A percentile compares a stretch with the other conserved stretches of the same genome.
Evolutionary conservation across 169 alveolate species (phyloP).

Genomic region (Cryptosporidium parvum): DNA sequence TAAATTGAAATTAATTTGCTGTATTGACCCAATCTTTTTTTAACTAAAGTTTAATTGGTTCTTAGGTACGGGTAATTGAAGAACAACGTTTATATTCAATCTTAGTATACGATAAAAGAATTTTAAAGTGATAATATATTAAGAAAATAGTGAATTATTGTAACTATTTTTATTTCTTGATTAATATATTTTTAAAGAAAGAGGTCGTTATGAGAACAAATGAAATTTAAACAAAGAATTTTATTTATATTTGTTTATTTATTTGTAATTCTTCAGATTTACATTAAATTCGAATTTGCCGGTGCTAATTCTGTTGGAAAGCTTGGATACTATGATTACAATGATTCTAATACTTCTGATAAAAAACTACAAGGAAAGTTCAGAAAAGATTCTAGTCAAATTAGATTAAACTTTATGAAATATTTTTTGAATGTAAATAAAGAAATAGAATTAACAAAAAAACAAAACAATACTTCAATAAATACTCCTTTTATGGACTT

Average conservation of each 20-base stretch:
- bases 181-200: too few relatives aligned
- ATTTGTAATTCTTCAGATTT: not conserved
- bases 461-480: too few relatives aligned
- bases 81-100: not conserved
- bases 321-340: not conserved
- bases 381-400: not conserved
- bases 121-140: not conserved
- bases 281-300: not conserved
- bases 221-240: not conserved
- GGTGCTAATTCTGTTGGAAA: not conserved
- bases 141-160: not conserved
- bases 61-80: not conserved
- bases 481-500: conserved; percentile 10
- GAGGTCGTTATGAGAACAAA: not conserved
- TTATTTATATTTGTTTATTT: not conserved
- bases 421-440: not conserved
- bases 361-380: not conserved
- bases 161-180: too few relatives aligned
- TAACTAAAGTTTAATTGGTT: not conserved
- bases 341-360: not conserved
- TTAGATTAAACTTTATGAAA: not conserved
- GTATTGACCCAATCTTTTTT: too few relatives aligned
- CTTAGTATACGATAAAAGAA: not conserved
- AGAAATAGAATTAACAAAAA: not conserved
- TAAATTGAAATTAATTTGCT: too few relatives aligned